Conservation (phyloP, 164 flowering plant species). For the Piper betle region DNA sequence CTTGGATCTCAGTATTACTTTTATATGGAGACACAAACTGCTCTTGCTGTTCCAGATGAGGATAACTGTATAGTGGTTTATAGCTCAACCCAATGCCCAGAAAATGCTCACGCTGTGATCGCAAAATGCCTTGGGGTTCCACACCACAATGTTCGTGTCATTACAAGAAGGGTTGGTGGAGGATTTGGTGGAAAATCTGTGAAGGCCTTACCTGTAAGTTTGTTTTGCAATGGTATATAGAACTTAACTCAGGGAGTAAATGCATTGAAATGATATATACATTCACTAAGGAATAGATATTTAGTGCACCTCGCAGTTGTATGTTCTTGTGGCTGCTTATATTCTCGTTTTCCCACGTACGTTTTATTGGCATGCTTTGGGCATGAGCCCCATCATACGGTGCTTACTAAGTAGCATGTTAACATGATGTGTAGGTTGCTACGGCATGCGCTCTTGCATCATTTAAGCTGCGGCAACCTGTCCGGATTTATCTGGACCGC, state of each 20-base stretch:
- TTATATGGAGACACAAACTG: slow-evolving; percentile 88
- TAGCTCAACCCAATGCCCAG: slow-evolving; percentile 68
- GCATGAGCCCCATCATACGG: background rate
- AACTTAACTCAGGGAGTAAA: background rate
- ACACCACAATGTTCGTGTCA: slow-evolving; percentile 68
- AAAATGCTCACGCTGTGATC: slow-evolving; percentile 34
- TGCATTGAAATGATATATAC: background rate
- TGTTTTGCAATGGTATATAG: background rate
- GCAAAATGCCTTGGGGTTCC: slow-evolving; percentile 84
- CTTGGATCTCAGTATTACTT: slow-evolving; percentile 81
- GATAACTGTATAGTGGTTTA: slow-evolving; percentile 78
- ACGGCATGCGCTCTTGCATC: slow-evolving; percentile 90
- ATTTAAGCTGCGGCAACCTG: slow-evolving; percentile 57
- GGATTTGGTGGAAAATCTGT: slow-evolving; percentile 89
- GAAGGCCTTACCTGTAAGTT: slow-evolving; percentile 61
- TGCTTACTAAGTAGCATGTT: background rate
- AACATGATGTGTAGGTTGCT: slow-evolving; percentile 42
- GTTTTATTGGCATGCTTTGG: background rate
- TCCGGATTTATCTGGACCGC: slow-evolving; percentile 56
- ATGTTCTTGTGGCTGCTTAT: background rate
- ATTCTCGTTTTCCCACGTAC: background rate
- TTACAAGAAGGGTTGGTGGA: slow-evolving; percentile 91
- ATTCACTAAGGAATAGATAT: background rate
- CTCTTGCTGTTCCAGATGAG: slow-evolving; percentile 90
- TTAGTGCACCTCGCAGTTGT: background rate